Evolutionary conservation across 495 filamentous ascomycete species (phyloP), one percentile per base, ranked within the genome.

Genomic region (Tuber aestivum): DNA sequence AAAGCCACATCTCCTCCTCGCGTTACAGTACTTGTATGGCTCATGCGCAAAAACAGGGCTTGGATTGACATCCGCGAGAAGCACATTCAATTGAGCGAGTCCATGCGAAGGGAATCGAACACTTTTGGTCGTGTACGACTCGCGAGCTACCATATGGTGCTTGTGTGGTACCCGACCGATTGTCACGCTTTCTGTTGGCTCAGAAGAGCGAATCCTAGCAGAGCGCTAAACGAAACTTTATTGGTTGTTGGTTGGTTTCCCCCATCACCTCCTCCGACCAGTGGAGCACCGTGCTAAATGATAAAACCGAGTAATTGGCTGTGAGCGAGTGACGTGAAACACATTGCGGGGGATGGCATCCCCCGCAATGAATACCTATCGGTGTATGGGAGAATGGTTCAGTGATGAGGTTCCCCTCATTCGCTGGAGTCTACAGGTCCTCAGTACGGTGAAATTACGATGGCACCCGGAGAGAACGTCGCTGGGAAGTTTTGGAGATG

Each of bases 211-310:
- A 10, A n/a, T 3, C 9, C n/a, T 61, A 9, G 50, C 14, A 61
- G 50, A 65, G 56, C 56, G 56, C 56, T 65, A 35, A 65, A 65
- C 56, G 32, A 65, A 65, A 65, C 56, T 61, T 61, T 65, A 65
- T 65, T 65, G 56, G 56, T 12, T 65, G 56, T 65, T 65, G 10
- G 23, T 56, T 56, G 45, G 45, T 35, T 14, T 9, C 56, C 12
- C 27, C 38, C 38, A 40, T n/a, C n/a, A 7, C 38, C 56, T 35
- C 14, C 14, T 14, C 56, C n/a, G 27, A 48, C 5, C 27, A 5
- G 56, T 35, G 16, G 56, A 20, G n/a, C 12, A 35, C 27, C 1
- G 50, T 61, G 3, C 10, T 3, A 9, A 27, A 0, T 5, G 50
- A 27, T 14, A n/a, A 16, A 14, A 27, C 9, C 3, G 12, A 27